Base-by-base conservation (phyloP, 345 rosid species). In the Conringia planisiliqua region DNA sequence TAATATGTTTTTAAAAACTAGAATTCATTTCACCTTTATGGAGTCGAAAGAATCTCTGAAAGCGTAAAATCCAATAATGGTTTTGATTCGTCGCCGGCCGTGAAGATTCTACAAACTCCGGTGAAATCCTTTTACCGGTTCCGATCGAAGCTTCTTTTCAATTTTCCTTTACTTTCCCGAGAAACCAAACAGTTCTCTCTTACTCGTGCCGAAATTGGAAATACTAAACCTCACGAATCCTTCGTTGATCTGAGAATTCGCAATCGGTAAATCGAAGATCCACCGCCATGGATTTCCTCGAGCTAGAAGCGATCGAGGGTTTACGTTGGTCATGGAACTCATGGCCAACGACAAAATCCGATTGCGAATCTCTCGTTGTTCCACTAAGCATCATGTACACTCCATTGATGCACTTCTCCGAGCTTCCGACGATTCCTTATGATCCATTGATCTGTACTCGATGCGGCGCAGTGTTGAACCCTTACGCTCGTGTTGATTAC, bases 321-420 rank as follows among this genome's bases (percentile, higher is more conserved):
- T 84, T 95, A 7, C 85, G 99, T 3, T 95, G 98, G 99, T 70
- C 98, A 7, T 92, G 99, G 99, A 89, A 92, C 82, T 86, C 98
- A 46, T 95, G 99, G 99, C 97, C 98, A 0, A 82, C 94, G 0
- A 82, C 87, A 4, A 87, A 86, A 68, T 50, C 89, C 46, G 91
- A 87, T 52, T 81, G 82, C n/a, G 12, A 85, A 5, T 80, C 96
- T 5, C 89, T 92, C 46, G 63, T 85, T 9, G 78, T 95, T 76
- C 99, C 99, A 1, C 81, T 90, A 39, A 71, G 91, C 82, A 78
- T 95, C 83, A 84, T 95, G 82, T 89, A 88, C 71, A 90, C 94
- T 1, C 99, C 99, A 44, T 80, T 92, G 47, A 85, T 86, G 86
- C 87, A 85, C 5, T 87, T 87, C 78, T 73, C 93, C 3, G 97